Evolutionary conservation across 805 yeast species (phyloP).

Genomic region (Torulaspora gathmanii): DNA sequence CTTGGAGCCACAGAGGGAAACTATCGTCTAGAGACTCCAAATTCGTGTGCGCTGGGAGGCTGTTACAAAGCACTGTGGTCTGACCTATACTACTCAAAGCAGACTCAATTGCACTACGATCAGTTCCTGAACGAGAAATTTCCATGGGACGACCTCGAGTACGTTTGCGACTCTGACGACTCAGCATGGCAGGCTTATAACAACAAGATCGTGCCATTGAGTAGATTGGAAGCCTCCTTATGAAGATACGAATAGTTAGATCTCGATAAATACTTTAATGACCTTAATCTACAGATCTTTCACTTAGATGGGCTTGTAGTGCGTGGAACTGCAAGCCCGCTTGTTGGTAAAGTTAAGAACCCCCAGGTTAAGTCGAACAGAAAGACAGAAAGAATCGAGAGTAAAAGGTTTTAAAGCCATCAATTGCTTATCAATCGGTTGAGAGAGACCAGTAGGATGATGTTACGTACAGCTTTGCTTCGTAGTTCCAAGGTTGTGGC

Average conservation of each 20-base stretch:
- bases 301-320: not conserved
- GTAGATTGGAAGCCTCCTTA: conserved; percentile 28
- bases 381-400: not conserved
- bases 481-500: conserved; percentile 7
- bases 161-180: conserved; percentile 21
- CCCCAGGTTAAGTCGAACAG: not conserved
- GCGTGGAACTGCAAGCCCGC: conserved; percentile 1
- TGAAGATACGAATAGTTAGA: not conserved
- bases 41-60: conserved; percentile 92
- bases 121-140: conserved; percentile 45
- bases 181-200: conserved; percentile 32
- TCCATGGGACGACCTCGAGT: conserved; percentile 41
- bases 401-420: not conserved
- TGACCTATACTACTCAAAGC: conserved; percentile 33
- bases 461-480: conserved; percentile 12
- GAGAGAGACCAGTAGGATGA: not conserved
- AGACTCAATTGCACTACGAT: conserved; percentile 35
- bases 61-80: conserved; percentile 84
- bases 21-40: conserved; percentile 68
- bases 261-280: not conserved
- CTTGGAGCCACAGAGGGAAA: conserved; percentile 59
- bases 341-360: not conserved
- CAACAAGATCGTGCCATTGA: conserved; percentile 32
- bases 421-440: not conserved
- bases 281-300: not conserved